Evolutionary conservation across 1,139 yeast genomes (phyloP).

Genomic region (Blastobotrys capitulatus): DNA sequence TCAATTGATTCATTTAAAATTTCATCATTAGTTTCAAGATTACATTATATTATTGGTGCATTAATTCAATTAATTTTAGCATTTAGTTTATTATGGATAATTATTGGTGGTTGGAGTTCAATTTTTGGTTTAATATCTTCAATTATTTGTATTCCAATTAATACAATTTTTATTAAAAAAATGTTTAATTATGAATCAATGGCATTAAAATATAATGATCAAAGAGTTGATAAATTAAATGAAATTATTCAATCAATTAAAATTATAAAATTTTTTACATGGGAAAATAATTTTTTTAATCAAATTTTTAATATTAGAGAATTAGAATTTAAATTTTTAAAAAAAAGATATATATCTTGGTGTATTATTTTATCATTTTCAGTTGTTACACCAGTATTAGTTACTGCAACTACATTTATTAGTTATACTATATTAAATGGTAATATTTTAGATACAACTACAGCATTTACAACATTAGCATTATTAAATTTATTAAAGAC

Average conservation of each 20-base stretch:
- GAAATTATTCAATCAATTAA: conserved; percentile 90
- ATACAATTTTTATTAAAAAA: conserved; percentile 64
- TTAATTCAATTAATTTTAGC: conserved; percentile 65
- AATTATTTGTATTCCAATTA: conserved; percentile 62
- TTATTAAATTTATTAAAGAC: conserved; percentile 75
- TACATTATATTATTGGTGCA: conserved; percentile 75
- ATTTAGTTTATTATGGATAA: conserved; percentile 54
- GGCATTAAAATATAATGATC: conserved; percentile 74
- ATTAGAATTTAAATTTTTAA: conserved; percentile 59
- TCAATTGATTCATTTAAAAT: conserved; percentile 94
- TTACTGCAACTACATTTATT: conserved; percentile 74
- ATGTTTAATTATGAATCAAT: conserved; percentile 64
- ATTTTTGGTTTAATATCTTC: conserved; percentile 70
- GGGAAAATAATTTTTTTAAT: conserved; percentile 83
- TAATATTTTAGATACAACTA: conserved; percentile 70
- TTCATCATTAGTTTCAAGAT: conserved; percentile 82
- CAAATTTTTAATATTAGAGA: conserved; percentile 67
- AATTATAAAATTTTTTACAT: conserved; percentile 90
- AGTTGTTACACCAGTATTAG: conserved; percentile 75
- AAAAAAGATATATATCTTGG: conserved; percentile 63
- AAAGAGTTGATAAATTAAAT: conserved; percentile 84
- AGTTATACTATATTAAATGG: conserved; percentile 70
- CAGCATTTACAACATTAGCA: conserved; percentile 88
- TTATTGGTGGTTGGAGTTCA: conserved; percentile 89
- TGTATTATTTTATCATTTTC: conserved; percentile 58